Evolutionary conservation across 1,284 basidiomycete genomes (phyloP).

Genomic region (Somion occarium): DNA sequence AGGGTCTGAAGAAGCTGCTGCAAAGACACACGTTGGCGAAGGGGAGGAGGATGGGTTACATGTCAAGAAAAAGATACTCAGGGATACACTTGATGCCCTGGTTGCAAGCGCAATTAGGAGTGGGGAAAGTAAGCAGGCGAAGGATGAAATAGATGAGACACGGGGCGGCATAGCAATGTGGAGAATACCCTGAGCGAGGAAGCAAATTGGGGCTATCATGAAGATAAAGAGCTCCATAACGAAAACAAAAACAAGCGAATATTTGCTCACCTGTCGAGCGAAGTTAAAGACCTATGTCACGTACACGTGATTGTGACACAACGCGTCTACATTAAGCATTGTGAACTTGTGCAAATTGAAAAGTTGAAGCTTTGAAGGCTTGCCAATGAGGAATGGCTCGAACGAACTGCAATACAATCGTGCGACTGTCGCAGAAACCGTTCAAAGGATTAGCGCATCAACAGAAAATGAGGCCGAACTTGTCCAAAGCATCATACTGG

Average conservation of each 20-base stretch:
- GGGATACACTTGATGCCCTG: slow-evolving; percentile 43
- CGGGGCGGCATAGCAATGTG: slow-evolving; percentile 58
- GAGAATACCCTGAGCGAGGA: slow-evolving; percentile 45
- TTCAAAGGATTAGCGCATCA: too few species aligned
- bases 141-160: slow-evolving; percentile 51
- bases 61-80: slow-evolving; percentile 35
- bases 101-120: slow-evolving; percentile 52
- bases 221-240: too few species aligned
- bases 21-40: slow-evolving; percentile 18
- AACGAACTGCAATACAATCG: too few species aligned
- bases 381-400: too few species aligned
- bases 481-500: too few species aligned
- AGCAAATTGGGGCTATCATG: not conserved
- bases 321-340: too few species aligned
- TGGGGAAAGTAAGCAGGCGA: slow-evolving; percentile 48
- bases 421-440: too few species aligned
- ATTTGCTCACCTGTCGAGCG: too few species aligned
- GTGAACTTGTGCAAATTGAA: too few species aligned
- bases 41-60: slow-evolving; percentile 19
- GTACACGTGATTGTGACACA: slow-evolving; percentile 9
- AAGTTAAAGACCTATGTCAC: not conserved
- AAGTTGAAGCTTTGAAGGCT: too few species aligned
- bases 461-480: too few species aligned
- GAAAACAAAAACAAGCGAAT: too few species aligned
- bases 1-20: slow-evolving; percentile 13